Base-by-base conservation (phyloP, 345 rosid species). In the Aegle marmelos region DNA sequence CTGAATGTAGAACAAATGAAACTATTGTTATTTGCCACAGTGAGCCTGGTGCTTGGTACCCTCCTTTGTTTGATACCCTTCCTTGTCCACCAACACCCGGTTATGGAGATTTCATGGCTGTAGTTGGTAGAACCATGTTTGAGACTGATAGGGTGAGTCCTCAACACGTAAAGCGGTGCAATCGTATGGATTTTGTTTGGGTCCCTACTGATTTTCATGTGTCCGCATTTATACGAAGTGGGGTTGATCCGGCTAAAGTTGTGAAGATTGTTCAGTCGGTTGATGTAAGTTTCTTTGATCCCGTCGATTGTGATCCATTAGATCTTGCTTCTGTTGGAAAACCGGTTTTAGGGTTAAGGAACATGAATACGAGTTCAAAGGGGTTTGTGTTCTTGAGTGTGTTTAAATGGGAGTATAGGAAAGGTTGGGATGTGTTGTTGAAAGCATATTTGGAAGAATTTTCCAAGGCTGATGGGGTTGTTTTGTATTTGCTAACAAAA, bases 11-110 rank as follows among this genome's bases (percentile, higher is more conserved):
- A 19, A 71, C 77, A 22, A 87, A 90, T 78, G 89, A 89, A 84
- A 94, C 95, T 54, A 74, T 93, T 57, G 96, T 93, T 31, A 80
- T 94, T 25, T 94, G 98, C 79, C 97, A 93, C 70, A 94, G 98
- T 71, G 97, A 93, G 85, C 98, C 97, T 50, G 95, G 98, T 64
- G 98, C 97, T 79, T 93, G 98, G 97, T 79, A 91, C 71, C 97
- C 98, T 0, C 94, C 97, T 13, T 80, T 94, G 86, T 94, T 91
- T 63, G 78, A 94, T 73, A 94, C 97, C 1, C 78, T 84, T 63
- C 97, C 95, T 72, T 94, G 98, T 79, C 97, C 97, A 22, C 97
- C 93, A 3, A 70, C 16, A 0, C 50, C 79, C 34, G 97, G 91
- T 53, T 92, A 91, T 74, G 82, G 58, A 11, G 80, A 80, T 62